These are phyloP conservation scores for Penicillium sp. DNA, from an alignment of 2,329 filamentous ascomycete species.

Conservation along the genomic window DNA sequence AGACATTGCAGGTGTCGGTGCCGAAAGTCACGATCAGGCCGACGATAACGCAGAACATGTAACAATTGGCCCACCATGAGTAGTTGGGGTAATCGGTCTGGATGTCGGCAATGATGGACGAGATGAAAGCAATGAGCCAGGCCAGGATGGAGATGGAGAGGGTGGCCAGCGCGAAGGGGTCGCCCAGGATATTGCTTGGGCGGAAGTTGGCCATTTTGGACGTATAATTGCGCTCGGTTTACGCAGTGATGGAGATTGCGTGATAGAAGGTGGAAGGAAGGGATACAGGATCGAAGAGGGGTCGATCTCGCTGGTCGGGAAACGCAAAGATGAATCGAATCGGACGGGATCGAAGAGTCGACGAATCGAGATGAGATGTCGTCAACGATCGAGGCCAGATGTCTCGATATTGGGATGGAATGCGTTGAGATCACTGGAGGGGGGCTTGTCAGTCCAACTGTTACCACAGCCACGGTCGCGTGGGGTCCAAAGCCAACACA, in stretches of 20 bases:
- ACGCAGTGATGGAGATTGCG: conserved; percentile 21
- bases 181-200: conserved; percentile 86
- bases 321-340: not conserved
- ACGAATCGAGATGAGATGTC: not conserved
- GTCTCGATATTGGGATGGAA: not conserved
- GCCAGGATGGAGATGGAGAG: conserved; percentile 87
- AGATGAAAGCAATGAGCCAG: conserved; percentile 90
- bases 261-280: conserved; percentile 6
- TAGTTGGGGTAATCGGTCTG: conserved; percentile 69
- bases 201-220: conserved; percentile 58
- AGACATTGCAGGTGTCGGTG: conserved; percentile 79
- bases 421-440: conserved; percentile 4
- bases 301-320: not conserved
- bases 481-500: conserved; percentile 8
- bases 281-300: conserved; percentile 4
- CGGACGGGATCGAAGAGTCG: not conserved
- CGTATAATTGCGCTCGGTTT: conserved; percentile 10
- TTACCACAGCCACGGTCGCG: conserved; percentile 10
- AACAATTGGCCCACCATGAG: conserved; percentile 87
- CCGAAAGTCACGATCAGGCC: conserved; percentile 81
- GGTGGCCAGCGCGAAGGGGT: conserved; percentile 93
- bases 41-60: conserved; percentile 77
- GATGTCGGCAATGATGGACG: conserved; percentile 71
- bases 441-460: conserved; percentile 8
- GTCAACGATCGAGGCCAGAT: not conserved